Conservation (phyloP, 257 asterid species). For the Solanum bulbocastanum region DNA sequence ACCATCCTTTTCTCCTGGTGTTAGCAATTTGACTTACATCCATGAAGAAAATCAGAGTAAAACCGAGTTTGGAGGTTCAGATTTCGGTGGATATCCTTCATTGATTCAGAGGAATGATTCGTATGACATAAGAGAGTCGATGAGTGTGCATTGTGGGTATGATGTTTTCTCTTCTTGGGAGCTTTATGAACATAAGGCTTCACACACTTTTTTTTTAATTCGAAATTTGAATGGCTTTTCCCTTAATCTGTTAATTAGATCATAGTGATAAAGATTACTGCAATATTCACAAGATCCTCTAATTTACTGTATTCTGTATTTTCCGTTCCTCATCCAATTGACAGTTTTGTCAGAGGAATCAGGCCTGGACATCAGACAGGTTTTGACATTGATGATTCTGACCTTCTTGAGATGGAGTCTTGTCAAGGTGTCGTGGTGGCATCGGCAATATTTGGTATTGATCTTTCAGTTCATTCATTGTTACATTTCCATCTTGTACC, state of each 20-base stretch:
- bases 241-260: background rate
- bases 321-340: background rate
- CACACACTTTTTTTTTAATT: background rate
- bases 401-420: constrained; percentile 75
- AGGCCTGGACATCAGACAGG: constrained; percentile 80
- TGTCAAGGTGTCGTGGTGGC: constrained; percentile 87
- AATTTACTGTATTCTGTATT: background rate
- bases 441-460: constrained; percentile 87
- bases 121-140: constrained; percentile 65
- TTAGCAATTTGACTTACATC: constrained; percentile 53
- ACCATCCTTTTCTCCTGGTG: constrained; percentile 73
- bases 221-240: background rate
- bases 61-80: constrained; percentile 92
- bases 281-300: background rate
- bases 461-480: background rate
- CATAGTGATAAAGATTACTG: background rate
- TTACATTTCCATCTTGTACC: background rate
- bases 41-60: constrained; percentile 56
- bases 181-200: background rate
- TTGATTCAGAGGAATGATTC: constrained; percentile 63
- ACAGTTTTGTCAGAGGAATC: constrained; percentile 77
- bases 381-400: constrained; percentile 67
- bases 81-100: constrained; percentile 89
- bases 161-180: constrained; percentile 6
- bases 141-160: constrained; percentile 93